Base-by-base conservation (phyloP, 495 filamentous ascomycete genomes). In the Copromyces sp. region DNA sequence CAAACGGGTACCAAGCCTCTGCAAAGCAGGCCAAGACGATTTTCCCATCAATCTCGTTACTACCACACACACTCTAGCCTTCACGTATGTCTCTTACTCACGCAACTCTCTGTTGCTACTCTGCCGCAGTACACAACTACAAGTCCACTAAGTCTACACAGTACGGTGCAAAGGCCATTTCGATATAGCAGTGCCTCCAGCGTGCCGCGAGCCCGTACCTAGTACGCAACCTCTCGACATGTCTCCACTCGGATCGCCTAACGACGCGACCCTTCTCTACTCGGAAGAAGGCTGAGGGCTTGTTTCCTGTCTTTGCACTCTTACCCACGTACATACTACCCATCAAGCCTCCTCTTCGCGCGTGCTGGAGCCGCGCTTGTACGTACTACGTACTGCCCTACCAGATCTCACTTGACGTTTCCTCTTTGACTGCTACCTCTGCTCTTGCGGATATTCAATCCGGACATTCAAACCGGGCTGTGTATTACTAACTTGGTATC, bases 121-220 rank as follows among this genome's bases (percentile, higher is more conserved):
- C 53, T 61, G 53, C 53, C 14, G 14, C 53, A 61, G 53, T 29
- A 61, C 29, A 12, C 53, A 61, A 61, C 53, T 5, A 61, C 53
- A 35, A 61, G 29, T 61, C 53, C 12, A 61, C 29, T 2, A 61
- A 35, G 53, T 61, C 44, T 44, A 39, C 70, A 44, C 24, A 17
- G 44, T 71, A 35, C 29, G 53, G n/a, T 35, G 17, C 70, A 74
- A 74, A 72, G 68, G 65, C 72, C 76, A 73, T 81, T 80, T 84
- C 78, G 82, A 83, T 83, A 84, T 83, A 84, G 82, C 83, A 85
- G 82, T 81, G 82, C 83, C 81, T 79, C 79, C 72, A 32, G 69
- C 72, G 70, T 79, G 78, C 80, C 73, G 74, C 76, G 68, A 68
- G 68, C 71, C 73, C 11, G 74, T 73, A 73, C 76, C 53, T 61